These are phyloP conservation scores for Populus hybrid DNA, from an alignment of 441 rosid genomes.

Conservation along the genomic window DNA sequence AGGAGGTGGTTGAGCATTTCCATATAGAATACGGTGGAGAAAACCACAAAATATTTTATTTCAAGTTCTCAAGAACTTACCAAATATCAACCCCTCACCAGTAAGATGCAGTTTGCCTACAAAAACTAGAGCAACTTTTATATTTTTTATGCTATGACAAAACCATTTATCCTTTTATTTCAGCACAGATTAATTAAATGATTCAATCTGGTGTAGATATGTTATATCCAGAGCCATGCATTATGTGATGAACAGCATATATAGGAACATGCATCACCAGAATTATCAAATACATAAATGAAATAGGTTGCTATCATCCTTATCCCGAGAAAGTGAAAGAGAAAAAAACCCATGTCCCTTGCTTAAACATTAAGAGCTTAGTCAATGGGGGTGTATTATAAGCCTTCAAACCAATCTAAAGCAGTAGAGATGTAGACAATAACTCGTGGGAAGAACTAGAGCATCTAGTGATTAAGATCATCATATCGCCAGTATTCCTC, in stretches of 20 bases:
- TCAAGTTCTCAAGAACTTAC: neutral
- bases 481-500: neutral
- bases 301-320: conserved; percentile 21
- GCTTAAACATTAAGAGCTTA: too few species aligned
- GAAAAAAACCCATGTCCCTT: neutral
- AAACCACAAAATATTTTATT: neutral
- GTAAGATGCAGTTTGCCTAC: neutral
- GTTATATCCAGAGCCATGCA: neutral
- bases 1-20: neutral
- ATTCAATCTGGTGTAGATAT: neutral
- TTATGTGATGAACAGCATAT: neutral
- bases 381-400: neutral
- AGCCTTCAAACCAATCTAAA: neutral
- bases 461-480: neutral
- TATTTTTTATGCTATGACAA: neutral
- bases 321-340: neutral
- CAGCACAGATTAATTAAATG: neutral
- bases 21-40: neutral
- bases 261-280: neutral
- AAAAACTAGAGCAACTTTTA: neutral
- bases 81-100: too few species aligned
- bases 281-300: neutral
- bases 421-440: neutral
- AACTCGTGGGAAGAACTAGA: neutral
- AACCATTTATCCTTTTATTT: neutral